Evolutionary conservation across 768 basidiomycete genomes (phyloP).

Genomic region (Lyophyllum shimeji): DNA sequence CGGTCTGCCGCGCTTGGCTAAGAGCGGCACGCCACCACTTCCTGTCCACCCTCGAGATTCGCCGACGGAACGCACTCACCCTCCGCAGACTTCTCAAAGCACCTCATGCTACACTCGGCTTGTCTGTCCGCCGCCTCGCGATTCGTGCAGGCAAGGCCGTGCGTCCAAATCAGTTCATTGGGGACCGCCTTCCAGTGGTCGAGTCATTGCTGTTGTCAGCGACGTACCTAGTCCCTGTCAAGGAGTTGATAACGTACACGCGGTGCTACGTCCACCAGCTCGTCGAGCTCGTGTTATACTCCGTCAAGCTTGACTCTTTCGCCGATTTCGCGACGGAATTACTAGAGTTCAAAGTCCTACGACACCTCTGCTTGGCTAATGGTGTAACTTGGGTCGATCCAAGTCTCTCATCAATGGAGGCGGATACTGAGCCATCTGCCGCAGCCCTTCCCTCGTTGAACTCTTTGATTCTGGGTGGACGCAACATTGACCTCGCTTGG

Average conservation of each 20-base stretch:
- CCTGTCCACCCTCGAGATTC: slow-evolving; percentile 4
- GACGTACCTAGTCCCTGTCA: not conserved
- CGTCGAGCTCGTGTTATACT: slow-evolving; percentile 7
- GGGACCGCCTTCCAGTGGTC: not conserved
- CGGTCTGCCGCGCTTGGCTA: slow-evolving; percentile 12
- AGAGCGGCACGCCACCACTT: slow-evolving; percentile 11
- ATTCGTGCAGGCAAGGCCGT: not conserved
- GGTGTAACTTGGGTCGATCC: not conserved
- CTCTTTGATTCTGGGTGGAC: slow-evolving; percentile 5
- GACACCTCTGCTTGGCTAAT: slow-evolving; percentile 6
- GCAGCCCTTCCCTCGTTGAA: not conserved
- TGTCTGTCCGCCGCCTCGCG: not conserved
- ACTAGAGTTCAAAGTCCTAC: slow-evolving; percentile 2
- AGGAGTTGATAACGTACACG: not conserved
- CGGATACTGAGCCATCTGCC: not conserved
- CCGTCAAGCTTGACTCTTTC: not conserved
- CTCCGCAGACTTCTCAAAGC: slow-evolving; percentile 1
- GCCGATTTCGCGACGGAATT: not conserved
- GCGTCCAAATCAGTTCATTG: not conserved
- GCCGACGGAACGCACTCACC: not conserved
- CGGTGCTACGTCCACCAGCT: slow-evolving; percentile 4
- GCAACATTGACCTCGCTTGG: not conserved
- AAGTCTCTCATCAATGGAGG: not conserved
- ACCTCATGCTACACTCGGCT: not conserved
- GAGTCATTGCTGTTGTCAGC: slow-evolving; percentile 2